phyloP scores from a whole-genome alignment of 1,284 basidiomycete genomes.

The Sphagnurus paluster region DNA sequence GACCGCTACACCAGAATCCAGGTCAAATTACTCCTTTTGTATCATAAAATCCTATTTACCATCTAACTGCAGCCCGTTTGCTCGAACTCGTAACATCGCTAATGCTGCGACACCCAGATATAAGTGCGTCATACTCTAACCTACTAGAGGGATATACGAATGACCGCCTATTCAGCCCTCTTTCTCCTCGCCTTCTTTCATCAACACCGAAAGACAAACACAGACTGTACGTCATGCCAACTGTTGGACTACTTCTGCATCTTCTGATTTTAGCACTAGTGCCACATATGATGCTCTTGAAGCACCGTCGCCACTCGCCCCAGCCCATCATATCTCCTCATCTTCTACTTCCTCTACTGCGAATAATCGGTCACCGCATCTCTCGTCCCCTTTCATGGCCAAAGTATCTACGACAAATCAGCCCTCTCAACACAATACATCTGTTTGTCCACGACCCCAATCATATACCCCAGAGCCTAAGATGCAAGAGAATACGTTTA shows the following conservation, averaged over 20 bases:
- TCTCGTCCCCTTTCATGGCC: constrained; percentile 49
- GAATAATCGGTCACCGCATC: constrained; percentile 28
- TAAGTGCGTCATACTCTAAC: no score
- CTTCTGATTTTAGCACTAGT: constrained; percentile 2
- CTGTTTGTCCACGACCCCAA: constrained; percentile 18
- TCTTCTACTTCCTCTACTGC: constrained; percentile 19
- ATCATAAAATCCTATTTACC: background rate
- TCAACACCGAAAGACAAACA: constrained; percentile 3
- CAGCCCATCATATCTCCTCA: constrained; percentile 18
- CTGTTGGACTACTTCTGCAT: no score
- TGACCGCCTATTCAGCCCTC: background rate
- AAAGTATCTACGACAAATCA: constrained; percentile 31
- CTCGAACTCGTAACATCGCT: constrained; percentile 25
- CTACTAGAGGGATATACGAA: no score
- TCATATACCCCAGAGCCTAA: constrained; percentile 26
- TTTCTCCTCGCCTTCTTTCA: constrained; percentile 1
- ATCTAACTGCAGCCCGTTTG: constrained; percentile 29
- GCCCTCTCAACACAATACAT: constrained; percentile 19
- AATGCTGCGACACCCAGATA: constrained; percentile 32
- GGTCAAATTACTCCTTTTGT: constrained; percentile 26
- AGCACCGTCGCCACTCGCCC: constrained; percentile 14
- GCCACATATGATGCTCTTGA: constrained; percentile 10
- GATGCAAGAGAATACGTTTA: constrained; percentile 34
- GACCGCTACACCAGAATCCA: constrained; percentile 56
- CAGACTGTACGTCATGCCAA: constrained; percentile 8